A percentile compares a stretch with the other conserved stretches of the same genome.
phyloP scores from a whole-genome alignment of 768 basidiomycete species.

The Zangia roseola region DNA sequence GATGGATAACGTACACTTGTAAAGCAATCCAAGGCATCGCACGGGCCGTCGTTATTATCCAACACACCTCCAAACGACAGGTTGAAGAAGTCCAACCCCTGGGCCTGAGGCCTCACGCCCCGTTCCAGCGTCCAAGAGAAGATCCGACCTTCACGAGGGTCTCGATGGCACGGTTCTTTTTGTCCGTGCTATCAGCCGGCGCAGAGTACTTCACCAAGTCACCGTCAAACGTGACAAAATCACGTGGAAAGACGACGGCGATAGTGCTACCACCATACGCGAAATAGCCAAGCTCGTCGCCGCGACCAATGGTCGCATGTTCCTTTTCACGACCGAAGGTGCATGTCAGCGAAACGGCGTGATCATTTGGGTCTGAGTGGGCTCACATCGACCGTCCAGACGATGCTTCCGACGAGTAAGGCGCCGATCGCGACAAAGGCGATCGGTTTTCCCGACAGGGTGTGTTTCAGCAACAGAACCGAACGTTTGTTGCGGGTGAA shows the following conservation, averaged over 20 bases:
- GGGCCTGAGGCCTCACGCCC: conserved; percentile 4
- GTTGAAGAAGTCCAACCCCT: neutral
- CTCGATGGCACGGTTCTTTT: conserved; percentile 47
- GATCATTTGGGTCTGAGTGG: neutral
- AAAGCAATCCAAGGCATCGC: neutral
- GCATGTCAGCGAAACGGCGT: too few species aligned
- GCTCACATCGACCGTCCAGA: conserved; percentile 48
- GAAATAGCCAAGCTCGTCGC: conserved; percentile 66
- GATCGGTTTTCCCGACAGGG: conserved; percentile 44
- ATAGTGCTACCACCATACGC: conserved; percentile 80
- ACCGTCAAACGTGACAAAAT: conserved; percentile 54
- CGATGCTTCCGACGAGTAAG: conserved; percentile 75
- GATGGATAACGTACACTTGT: neutral
- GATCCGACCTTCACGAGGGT: conserved; percentile 55
- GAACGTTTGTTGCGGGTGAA: conserved; percentile 64
- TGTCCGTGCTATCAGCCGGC: neutral
- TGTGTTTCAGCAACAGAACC: conserved; percentile 51
- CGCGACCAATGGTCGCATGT: conserved; percentile 53
- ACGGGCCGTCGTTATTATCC: neutral
- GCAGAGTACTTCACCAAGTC: conserved; percentile 60
- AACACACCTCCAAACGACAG: neutral
- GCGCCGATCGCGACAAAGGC: conserved; percentile 79
- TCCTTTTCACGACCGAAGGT: conserved; percentile 19
- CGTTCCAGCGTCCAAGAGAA: conserved; percentile 27
- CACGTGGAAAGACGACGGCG: conserved; percentile 57